Conservation (phyloP, 257 asterid genomes). For the Eustoma russellianum region DNA sequence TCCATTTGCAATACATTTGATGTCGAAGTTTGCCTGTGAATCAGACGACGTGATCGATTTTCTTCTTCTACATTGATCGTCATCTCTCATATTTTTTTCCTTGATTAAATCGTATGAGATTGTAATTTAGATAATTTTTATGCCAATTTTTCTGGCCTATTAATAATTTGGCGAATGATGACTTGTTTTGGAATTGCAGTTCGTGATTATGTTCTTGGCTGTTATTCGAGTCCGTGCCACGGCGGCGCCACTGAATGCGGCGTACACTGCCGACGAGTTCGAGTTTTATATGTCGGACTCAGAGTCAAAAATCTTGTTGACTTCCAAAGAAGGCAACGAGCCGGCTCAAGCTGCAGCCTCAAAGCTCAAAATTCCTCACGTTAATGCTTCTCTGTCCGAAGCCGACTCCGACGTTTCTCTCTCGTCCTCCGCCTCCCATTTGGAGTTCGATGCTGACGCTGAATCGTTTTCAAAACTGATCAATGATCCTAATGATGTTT, state of each 20-base stretch:
- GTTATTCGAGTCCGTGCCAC: constrained; percentile 81
- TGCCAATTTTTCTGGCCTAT: not conserved
- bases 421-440: constrained; percentile 20
- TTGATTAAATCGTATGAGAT: not conserved
- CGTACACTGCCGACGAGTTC: constrained; percentile 94
- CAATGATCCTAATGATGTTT: constrained; percentile 64
- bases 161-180: not conserved
- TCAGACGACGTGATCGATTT: no score
- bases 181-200: constrained; percentile 35
- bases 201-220: constrained; percentile 67
- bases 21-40: no score
- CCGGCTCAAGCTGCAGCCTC: constrained; percentile 88
- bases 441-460: constrained; percentile 19
- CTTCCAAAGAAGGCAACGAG: constrained; percentile 73
- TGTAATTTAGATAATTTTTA: not conserved
- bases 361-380: constrained; percentile 62
- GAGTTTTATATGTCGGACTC: constrained; percentile 87
- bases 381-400: constrained; percentile 42
- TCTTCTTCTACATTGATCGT: no score
- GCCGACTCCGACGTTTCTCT: constrained; percentile 37
- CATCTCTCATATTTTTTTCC: not conserved
- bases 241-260: constrained; percentile 93
- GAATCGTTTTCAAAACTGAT: constrained; percentile 33
- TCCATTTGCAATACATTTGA: no score
- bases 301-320: constrained; percentile 61